Conservation (phyloP, 2,329 filamentous ascomycete species). For the Stagonosporopsis chrysanthemi region DNA sequence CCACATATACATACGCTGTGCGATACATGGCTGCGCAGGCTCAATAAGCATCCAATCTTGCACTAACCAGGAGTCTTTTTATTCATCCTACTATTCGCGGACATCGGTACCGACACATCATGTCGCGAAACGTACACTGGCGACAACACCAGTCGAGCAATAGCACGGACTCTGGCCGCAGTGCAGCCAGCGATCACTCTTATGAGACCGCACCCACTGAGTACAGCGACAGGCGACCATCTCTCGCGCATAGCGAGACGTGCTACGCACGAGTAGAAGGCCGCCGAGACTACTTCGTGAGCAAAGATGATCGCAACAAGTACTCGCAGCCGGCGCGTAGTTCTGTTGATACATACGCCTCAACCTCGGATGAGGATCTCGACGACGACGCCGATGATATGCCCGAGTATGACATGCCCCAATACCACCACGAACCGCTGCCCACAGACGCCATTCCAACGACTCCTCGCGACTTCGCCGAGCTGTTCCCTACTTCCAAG, state of each 20-base stretch:
- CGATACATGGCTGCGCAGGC: constrained; percentile 25
- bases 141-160: constrained; percentile 43
- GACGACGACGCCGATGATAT: constrained; percentile 54
- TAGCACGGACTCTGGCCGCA: constrained; percentile 41
- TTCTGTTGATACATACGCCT: constrained; percentile 82
- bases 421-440: constrained; percentile 68
- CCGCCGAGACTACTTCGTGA: constrained; percentile 35
- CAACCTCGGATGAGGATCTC: constrained; percentile 70
- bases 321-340: constrained; percentile 52
- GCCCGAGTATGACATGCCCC: constrained; percentile 64
- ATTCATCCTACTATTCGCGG: constrained; percentile 20
- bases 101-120: constrained; percentile 29
- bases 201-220: constrained; percentile 47
- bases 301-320: constrained; percentile 20
- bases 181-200: constrained; percentile 42
- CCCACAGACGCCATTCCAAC: constrained; percentile 75
- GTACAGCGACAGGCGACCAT: constrained; percentile 42
- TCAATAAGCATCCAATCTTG: constrained; percentile 21
- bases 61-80: constrained; percentile 17
- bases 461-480: constrained; percentile 80
- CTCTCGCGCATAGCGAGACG: constrained; percentile 41
- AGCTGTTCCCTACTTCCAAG: constrained; percentile 85
- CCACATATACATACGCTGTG: constrained; percentile 34
- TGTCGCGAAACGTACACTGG: constrained; percentile 46
- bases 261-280: constrained; percentile 42